Conservation (phyloP, 164 flowering plant genomes). For the Hamamelis virginiana region DNA sequence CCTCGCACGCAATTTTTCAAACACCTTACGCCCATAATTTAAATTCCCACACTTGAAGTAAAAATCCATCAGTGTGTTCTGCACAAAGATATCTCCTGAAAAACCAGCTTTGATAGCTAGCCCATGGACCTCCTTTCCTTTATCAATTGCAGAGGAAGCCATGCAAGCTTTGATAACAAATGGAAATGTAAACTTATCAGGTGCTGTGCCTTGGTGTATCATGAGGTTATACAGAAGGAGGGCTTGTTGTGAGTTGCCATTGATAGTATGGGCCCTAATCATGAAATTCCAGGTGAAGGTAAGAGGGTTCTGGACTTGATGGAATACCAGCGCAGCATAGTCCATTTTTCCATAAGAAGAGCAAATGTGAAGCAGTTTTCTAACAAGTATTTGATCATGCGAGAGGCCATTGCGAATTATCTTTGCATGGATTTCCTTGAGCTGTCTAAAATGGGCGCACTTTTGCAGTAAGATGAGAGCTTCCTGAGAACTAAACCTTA, state of each 20-base stretch:
- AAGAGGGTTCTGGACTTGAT: slow-evolving; percentile 33
- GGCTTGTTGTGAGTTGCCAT: slow-evolving; percentile 33
- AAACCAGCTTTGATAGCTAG: slow-evolving; percentile 44
- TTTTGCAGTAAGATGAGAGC: slow-evolving; percentile 36
- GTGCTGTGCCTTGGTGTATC: slow-evolving; percentile 33
- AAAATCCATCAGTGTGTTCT: slow-evolving; percentile 56
- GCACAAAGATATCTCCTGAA: slow-evolving; percentile 36
- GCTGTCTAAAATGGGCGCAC: slow-evolving; percentile 37
- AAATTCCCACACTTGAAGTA: slow-evolving; percentile 47
- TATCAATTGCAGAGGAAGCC: slow-evolving; percentile 18
- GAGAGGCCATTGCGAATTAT: slow-evolving; percentile 38
- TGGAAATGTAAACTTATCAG: slow-evolving; percentile 69
- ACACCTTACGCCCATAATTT: slow-evolving; percentile 40
- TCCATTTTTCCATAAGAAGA: slow-evolving; percentile 30
- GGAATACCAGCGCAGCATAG: slow-evolving; percentile 42
- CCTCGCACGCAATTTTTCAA: slow-evolving; percentile 51
- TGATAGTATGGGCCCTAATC: slow-evolving; percentile 43
- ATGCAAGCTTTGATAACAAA: slow-evolving; percentile 64
- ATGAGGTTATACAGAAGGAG: slow-evolving; percentile 46
- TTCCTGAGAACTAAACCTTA: slow-evolving; percentile 27
- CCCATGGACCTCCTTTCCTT: slow-evolving; percentile 51
- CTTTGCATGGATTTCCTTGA: slow-evolving; percentile 56
- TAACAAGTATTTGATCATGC: slow-evolving; percentile 30
- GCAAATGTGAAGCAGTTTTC: slow-evolving; percentile 44
- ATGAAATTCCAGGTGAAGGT: slow-evolving; percentile 62